Percentiles rank a stretch among this genome's conserved stretches.
These are phyloP conservation scores for Termitomyces sp. DNA, from an alignment of 768 basidiomycete species.

Conservation along the genomic window DNA sequence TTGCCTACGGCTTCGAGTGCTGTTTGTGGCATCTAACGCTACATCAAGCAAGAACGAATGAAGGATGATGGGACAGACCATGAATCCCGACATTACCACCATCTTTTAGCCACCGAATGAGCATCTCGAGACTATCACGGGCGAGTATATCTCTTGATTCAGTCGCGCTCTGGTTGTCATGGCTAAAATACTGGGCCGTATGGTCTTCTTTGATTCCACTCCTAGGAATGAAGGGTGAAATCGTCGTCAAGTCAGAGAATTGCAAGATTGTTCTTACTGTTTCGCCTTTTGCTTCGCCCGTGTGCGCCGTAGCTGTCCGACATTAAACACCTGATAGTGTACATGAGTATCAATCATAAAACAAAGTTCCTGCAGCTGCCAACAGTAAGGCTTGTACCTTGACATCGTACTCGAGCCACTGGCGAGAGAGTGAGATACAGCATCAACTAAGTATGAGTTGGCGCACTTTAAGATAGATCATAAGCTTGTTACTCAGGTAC, in stretches of 20 bases:
- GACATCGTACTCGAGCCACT: constrained; percentile 99
- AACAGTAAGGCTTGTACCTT: constrained; percentile 47
- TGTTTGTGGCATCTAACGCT: constrained; percentile 89
- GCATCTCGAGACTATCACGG: constrained; percentile 88
- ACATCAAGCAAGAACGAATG: background rate
- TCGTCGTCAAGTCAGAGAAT: background rate
- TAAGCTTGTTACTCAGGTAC: constrained; percentile 96
- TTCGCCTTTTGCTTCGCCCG: constrained; percentile 80
- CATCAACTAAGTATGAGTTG: background rate
- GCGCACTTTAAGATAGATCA: constrained; percentile 88
- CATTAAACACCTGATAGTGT: constrained; percentile 88
- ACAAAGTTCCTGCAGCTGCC: background rate
- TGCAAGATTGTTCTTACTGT: constrained; percentile 41
- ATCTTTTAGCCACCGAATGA: constrained; percentile 92
- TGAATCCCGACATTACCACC: constrained; percentile 98
- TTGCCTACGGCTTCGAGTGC: constrained; percentile 71
- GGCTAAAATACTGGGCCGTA: constrained; percentile 86
- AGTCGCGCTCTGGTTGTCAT: constrained; percentile 76
- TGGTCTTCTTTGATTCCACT: constrained; percentile 90
- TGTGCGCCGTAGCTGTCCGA: constrained; percentile 88
- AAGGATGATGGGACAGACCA: constrained; percentile 45
- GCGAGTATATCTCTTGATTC: constrained; percentile 78
- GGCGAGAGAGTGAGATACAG: constrained; percentile 11
- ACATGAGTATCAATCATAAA: background rate
- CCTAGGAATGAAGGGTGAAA: constrained; percentile 30